Percentiles rank a stretch among this genome's conserved stretches.
Evolutionary conservation across 768 basidiomycete species (phyloP).

Genomic region (Kwoniella bestiolae): DNA sequence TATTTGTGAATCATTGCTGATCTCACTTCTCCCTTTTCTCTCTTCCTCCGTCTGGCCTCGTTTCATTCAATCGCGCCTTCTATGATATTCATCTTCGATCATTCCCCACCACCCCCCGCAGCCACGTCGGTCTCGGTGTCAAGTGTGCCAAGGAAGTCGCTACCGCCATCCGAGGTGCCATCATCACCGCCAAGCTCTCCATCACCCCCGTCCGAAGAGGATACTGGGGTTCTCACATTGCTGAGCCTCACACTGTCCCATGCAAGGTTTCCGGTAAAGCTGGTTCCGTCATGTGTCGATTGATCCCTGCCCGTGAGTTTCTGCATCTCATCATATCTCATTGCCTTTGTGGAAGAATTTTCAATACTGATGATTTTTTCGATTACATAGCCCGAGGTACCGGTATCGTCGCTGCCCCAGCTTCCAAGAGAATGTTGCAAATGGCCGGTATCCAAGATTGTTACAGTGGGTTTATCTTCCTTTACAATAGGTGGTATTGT

Average conservation of each 20-base stretch:
- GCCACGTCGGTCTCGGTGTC: conserved; percentile 96
- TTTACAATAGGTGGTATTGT: no score
- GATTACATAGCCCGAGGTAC: conserved; percentile 78
- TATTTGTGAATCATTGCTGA: background rate
- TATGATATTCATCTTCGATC: no score
- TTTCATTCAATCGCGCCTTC: no score
- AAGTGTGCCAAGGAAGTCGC: conserved; percentile 99
- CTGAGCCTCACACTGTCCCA: conserved; percentile 98
- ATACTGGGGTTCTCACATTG: conserved; percentile 99
- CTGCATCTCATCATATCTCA: background rate
- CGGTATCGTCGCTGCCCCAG: conserved; percentile 98
- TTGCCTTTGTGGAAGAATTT: background rate
- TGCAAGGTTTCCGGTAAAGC: conserved; percentile 98
- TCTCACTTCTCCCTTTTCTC: background rate
- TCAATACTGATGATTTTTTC: background rate
- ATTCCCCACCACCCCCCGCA: conserved; percentile 6
- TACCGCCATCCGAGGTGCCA: conserved; percentile 98
- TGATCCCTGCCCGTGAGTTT: conserved; percentile 79
- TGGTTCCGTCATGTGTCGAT: conserved; percentile 98
- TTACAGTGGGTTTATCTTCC: conserved; percentile 65
- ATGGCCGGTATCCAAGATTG: conserved; percentile 96
- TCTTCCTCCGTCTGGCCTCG: background rate
- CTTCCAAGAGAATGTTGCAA: conserved; percentile 93
- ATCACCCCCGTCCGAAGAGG: conserved; percentile 98
- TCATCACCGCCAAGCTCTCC: conserved; percentile 97